phyloP scores from a whole-genome alignment of 805 yeast genomes.

The Millerozyma miso region DNA sequence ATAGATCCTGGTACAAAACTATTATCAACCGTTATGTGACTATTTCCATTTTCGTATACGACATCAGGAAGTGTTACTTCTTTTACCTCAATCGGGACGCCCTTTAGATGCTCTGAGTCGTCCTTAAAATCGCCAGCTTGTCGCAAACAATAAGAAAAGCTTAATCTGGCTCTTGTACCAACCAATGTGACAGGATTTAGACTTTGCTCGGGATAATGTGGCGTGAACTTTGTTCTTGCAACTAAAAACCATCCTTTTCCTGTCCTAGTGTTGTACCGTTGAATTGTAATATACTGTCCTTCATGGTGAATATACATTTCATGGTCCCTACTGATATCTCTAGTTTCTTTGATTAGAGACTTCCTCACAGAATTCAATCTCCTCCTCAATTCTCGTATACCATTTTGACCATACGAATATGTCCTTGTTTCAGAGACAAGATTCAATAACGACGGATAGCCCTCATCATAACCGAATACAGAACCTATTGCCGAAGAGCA shows the following conservation, averaged over 20 bases:
- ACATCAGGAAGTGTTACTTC: conserved; percentile 50
- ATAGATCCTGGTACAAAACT: conserved; percentile 86
- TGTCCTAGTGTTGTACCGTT: conserved; percentile 74
- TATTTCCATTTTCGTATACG: conserved; percentile 40
- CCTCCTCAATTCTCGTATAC: conserved; percentile 73
- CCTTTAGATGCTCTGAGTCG: conserved; percentile 42
- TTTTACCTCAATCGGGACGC: conserved; percentile 62
- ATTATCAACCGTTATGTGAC: conserved; percentile 56
- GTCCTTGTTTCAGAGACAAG: conserved; percentile 71
- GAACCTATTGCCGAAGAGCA: conserved; percentile 94
- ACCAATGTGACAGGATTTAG: conserved; percentile 54
- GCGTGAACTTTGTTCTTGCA: conserved; percentile 75
- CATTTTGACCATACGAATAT: conserved; percentile 51
- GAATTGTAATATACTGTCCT: conserved; percentile 87
- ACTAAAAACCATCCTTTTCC: conserved; percentile 88
- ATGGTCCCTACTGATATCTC: conserved; percentile 53
- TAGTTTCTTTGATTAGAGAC: conserved; percentile 50
- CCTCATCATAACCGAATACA: conserved; percentile 90
- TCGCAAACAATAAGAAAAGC: conserved; percentile 55
- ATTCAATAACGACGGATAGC: conserved; percentile 76
- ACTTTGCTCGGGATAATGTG: conserved; percentile 43
- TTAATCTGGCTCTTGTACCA: conserved; percentile 56
- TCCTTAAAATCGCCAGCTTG: conserved; percentile 47
- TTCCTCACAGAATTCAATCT: conserved; percentile 56
- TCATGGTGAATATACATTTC: conserved; percentile 95